Conservation (phyloP, 306 rosid species). For the Urtica urens region DNA sequence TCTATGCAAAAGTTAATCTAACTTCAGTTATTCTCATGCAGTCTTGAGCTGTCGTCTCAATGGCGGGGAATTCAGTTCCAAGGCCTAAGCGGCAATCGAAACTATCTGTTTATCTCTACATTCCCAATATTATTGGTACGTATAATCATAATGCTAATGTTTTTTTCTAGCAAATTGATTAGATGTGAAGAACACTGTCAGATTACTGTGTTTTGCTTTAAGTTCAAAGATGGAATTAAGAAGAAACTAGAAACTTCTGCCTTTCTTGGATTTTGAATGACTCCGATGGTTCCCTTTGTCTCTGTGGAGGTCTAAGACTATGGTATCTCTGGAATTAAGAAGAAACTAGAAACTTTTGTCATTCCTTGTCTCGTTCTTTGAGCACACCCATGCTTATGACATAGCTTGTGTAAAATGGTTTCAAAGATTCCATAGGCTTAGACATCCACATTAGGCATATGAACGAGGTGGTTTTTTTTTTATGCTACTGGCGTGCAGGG, state of each 20-base stretch:
- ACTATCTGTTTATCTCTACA: constrained; percentile 69
- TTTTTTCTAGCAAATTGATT: neutral
- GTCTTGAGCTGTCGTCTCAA: too few species aligned
- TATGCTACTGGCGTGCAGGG: constrained; percentile 39
- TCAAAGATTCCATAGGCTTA: neutral
- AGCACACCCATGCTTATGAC: neutral
- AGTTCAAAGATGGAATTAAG: neutral
- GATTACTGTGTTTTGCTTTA: neutral
- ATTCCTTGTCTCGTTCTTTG: neutral
- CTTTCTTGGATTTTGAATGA: neutral
- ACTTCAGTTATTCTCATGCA: too few species aligned
- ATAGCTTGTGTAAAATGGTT: neutral
- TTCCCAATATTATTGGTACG: constrained; percentile 91
- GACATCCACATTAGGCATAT: neutral
- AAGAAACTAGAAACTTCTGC: neutral
- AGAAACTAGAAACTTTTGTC: neutral
- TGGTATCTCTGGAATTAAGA: neutral
- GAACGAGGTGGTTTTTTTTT: neutral
- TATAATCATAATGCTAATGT: constrained; percentile 2
- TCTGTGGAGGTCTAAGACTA: neutral
- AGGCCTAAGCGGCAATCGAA: constrained; percentile 46
- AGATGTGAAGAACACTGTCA: neutral
- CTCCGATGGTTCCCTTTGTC: neutral
- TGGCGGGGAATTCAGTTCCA: constrained; percentile 55
- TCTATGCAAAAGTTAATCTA: constrained; percentile 17